A percentile compares a stretch with the other conserved stretches of the same genome.
These are phyloP conservation scores for Phlyctochytrium planicorne DNA, from an alignment of 192 early-diverging fungal genomes.

Conservation along the genomic window DNA sequence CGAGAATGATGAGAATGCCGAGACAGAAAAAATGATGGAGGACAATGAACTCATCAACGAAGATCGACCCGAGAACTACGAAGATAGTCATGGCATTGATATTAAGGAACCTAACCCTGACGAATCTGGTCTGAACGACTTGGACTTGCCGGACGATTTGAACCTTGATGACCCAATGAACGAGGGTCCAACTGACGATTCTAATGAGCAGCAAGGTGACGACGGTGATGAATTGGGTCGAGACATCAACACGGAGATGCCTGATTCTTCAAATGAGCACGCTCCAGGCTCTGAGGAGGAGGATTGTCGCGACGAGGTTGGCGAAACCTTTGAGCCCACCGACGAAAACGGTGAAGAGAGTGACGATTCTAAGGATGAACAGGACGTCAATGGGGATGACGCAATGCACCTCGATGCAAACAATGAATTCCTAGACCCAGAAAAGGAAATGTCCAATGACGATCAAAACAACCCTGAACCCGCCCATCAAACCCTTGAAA, in stretches of 20 bases:
- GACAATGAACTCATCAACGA: constrained; percentile 36
- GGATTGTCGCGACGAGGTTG: too few relatives aligned
- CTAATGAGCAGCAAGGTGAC: constrained; percentile 20
- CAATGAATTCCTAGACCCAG: too few relatives aligned
- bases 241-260: constrained; percentile 55
- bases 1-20: constrained; percentile 46
- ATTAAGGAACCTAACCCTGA: constrained; percentile 45
- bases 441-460: too few relatives aligned
- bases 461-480: too few relatives aligned
- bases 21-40: constrained; percentile 47
- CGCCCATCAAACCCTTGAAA: too few relatives aligned
- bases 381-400: too few relatives aligned
- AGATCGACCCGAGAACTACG: constrained; percentile 38
- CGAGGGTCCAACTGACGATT: constrained; percentile 49
- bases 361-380: too few relatives aligned
- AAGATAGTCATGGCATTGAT: constrained; percentile 46
- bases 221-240: constrained; percentile 6
- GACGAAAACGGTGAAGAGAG: constrained; percentile 43
- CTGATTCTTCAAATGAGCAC: too few relatives aligned
- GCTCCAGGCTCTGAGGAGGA: too few relatives aligned
- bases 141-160: constrained; percentile 77
- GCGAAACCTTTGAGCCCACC: too few relatives aligned
- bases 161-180: constrained; percentile 75
- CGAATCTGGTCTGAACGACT: constrained; percentile 73
- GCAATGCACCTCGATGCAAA: too few relatives aligned